phyloP scores from a whole-genome alignment of 176 grass and related monocot genomes.

The Ensete ventricosum region DNA sequence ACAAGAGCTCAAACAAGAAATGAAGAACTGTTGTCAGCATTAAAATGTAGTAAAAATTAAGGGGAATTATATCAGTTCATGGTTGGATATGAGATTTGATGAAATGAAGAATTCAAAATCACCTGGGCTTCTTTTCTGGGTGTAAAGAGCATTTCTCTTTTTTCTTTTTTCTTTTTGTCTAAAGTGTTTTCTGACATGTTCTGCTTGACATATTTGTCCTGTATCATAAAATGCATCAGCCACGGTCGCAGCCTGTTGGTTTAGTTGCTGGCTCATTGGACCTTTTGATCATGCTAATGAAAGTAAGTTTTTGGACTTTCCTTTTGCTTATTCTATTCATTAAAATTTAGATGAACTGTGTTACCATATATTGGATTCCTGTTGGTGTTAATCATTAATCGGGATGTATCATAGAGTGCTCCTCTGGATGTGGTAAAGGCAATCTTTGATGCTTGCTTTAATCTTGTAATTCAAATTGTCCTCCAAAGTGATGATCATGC shows the following conservation, averaged over 20 bases:
- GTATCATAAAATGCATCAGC: conserved; percentile 37
- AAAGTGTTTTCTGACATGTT: not conserved
- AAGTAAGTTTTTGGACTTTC: conserved; percentile 41
- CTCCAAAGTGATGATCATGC: conserved; percentile 92
- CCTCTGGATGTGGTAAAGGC: conserved; percentile 53
- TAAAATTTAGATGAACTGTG: not conserved
- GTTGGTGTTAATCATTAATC: conserved; percentile 17
- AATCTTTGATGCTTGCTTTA: conserved; percentile 80
- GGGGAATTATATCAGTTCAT: too few relatives aligned
- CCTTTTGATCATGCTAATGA: conserved; percentile 80
- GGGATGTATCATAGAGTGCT: conserved; percentile 51
- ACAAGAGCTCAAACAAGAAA: not conserved
- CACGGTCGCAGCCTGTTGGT: conserved; percentile 56
- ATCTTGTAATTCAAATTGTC: conserved; percentile 65
- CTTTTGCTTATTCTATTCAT: not conserved
- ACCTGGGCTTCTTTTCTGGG: conserved; percentile 12
- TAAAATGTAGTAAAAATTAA: too few relatives aligned
- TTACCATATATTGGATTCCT: not conserved
- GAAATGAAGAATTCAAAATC: too few relatives aligned
- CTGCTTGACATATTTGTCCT: conserved; percentile 17
- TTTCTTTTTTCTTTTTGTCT: not conserved
- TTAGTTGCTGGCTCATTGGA: conserved; percentile 82
- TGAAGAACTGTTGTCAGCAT: too few relatives aligned
- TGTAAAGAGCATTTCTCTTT: not conserved
- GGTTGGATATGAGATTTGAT: too few relatives aligned